Percentiles rank a stretch among this genome's conserved stretches.
These are phyloP conservation scores for Serendipita sp. DNA, from an alignment of 768 basidiomycete genomes.

Conservation along the genomic window DNA sequence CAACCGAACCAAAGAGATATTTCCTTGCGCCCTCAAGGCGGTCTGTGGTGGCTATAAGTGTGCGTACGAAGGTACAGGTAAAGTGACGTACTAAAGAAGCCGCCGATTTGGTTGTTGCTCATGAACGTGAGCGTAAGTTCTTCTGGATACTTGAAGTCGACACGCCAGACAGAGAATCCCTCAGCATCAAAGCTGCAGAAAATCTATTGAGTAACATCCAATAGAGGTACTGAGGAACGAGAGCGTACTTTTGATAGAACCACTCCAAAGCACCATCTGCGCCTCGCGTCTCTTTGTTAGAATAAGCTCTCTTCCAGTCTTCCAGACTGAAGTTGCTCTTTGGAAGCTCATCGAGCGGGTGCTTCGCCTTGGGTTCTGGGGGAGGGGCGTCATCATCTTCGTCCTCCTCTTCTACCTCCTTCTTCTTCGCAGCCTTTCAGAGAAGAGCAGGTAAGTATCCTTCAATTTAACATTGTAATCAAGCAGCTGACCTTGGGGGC, in stretches of 20 bases:
- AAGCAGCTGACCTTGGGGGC: conserved; percentile 16
- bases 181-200: conserved; percentile 59
- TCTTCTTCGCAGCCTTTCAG: conserved; percentile 40
- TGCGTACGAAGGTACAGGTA: not conserved
- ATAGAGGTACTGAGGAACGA: not conserved
- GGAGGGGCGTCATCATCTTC: conserved; percentile 62
- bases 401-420: conserved; percentile 29
- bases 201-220: not conserved
- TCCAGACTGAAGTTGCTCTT: conserved; percentile 79
- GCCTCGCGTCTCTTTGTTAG: conserved; percentile 92
- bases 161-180: conserved; percentile 81
- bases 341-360: conserved; percentile 84
- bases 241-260: conserved; percentile 83
- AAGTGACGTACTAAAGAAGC: conserved; percentile 52
- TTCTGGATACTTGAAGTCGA: conserved; percentile 93
- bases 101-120: conserved; percentile 85
- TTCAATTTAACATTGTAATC: not conserved
- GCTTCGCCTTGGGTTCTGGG: conserved; percentile 79
- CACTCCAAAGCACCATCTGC: conserved; percentile 72
- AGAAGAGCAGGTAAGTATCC: conserved; percentile 27
- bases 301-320: conserved; percentile 96
- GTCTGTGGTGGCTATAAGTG: conserved; percentile 24
- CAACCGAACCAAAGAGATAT: conserved; percentile 86
- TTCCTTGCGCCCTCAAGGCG: conserved; percentile 94
- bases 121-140: conserved; percentile 88